Conservation (phyloP, 2,329 filamentous ascomycete species). For the Fusarium sambucinum region DNA sequence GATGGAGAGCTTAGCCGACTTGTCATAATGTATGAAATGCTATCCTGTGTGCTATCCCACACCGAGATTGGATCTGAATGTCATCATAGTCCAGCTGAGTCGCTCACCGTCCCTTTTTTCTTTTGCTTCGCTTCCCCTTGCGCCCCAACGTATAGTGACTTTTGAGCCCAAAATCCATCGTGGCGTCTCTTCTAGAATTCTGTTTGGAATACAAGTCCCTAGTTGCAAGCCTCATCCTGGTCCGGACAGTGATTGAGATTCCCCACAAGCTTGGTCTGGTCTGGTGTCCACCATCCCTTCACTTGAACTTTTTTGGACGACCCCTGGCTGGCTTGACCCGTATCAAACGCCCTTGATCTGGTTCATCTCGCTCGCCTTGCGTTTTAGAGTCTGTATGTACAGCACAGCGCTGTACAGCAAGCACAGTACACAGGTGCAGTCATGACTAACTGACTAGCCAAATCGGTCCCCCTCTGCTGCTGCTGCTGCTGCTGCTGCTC, state of each 20-base stretch:
- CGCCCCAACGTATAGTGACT: slow-evolving; percentile 23
- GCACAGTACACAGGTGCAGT: slow-evolving; percentile 3
- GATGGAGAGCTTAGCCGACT: slow-evolving; percentile 32
- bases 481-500: too few species aligned
- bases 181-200: slow-evolving; percentile 48
- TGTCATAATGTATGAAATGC: slow-evolving; percentile 32
- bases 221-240: slow-evolving; percentile 38
- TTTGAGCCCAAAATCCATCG: slow-evolving; percentile 28
- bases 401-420: slow-evolving; percentile 2
- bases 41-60: slow-evolving; percentile 17
- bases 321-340: slow-evolving; percentile 39
- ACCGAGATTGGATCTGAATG: slow-evolving; percentile 32
- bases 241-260: slow-evolving; percentile 35
- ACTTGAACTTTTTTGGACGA: slow-evolving; percentile 11
- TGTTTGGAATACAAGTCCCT: slow-evolving; percentile 45
- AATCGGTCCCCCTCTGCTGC: neutral
- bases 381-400: slow-evolving; percentile 18
- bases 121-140: slow-evolving; percentile 28
- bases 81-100: slow-evolving; percentile 36
- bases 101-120: slow-evolving; percentile 38
- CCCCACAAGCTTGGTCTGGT: slow-evolving; percentile 41
- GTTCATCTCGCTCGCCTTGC: slow-evolving; percentile 45
- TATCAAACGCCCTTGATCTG: slow-evolving; percentile 44
- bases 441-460: neutral
- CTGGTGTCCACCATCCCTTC: slow-evolving; percentile 39